Percentiles rank a stretch among this genome's conserved stretches.
These are phyloP conservation scores for Teratosphaeria gauchensis DNA, from an alignment of 2,329 filamentous ascomycete species.

Conservation along the genomic window DNA sequence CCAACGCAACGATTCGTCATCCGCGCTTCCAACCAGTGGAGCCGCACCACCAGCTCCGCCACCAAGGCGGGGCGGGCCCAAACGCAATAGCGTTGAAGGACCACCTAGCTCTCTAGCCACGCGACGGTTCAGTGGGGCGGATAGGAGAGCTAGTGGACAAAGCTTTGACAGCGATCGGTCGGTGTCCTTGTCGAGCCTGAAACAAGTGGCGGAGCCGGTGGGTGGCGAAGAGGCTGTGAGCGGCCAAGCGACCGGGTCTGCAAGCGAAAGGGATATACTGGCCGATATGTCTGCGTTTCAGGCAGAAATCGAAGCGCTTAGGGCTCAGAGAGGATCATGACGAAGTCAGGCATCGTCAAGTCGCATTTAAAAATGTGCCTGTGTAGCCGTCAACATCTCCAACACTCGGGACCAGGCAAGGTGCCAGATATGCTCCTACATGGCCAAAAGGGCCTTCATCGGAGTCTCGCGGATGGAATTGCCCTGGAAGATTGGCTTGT, in stretches of 20 bases:
- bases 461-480: too few species aligned
- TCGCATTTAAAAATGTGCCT: too few species aligned
- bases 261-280: slow-evolving; percentile 15
- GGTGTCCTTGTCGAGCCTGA: slow-evolving; percentile 11
- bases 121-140: slow-evolving; percentile 8
- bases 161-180: slow-evolving; percentile 17
- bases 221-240: slow-evolving; percentile 1
- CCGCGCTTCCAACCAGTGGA: slow-evolving; percentile 2
- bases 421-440: too few species aligned
- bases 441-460: too few species aligned
- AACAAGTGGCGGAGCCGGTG: slow-evolving; percentile 9
- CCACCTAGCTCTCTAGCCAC: slow-evolving; percentile 5
- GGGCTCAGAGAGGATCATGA: slow-evolving; percentile 1
- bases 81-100: slow-evolving; percentile 16
- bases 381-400: too few species aligned
- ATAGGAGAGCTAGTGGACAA: slow-evolving; percentile 13
- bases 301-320: slow-evolving; percentile 23
- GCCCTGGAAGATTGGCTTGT: too few species aligned
- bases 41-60: slow-evolving; percentile 21
- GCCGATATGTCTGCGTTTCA: slow-evolving; percentile 24
- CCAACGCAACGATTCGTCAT: slow-evolving; percentile 9
- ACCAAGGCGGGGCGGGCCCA: slow-evolving; percentile 15
- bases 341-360: too few species aligned
- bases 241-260: not conserved
- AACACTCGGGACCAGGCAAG: too few species aligned